Base-by-base conservation (phyloP, 768 basidiomycete genomes). In the Lactarius indigo region DNA sequence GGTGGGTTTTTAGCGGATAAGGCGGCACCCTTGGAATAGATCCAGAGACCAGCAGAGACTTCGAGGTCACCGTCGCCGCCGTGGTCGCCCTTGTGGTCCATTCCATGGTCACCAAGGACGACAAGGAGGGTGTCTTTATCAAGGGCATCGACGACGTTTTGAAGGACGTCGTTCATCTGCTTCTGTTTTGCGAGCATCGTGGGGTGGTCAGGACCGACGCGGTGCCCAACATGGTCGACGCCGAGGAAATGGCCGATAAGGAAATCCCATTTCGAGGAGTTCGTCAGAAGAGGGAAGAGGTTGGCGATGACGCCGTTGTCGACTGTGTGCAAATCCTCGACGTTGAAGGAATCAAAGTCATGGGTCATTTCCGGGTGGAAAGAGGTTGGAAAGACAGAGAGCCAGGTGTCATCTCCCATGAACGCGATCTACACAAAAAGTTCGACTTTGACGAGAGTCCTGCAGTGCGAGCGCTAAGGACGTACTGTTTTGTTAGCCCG, bases 331-430 rank as follows among this genome's bases (percentile, higher is more conserved):
- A 99, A 82, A 75, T 98, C 97, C 76, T 98, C 97, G 66, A 99
- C 97, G 76, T 98, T 95, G 83, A 99, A 98, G 0, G 95, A 97
- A 76, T 97, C 96, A 74, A 87, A 98, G 0, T 96, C 89, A 73
- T 86, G 90, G 1, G 89, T 82, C 81, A 91, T 86, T 72, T 91
- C 87, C 17, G 79, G 75, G 33, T 83, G 80, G 70, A 98, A 94
- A 5, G 85, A 78, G 61, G 84, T 78, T 0, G 96, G 93, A 73
- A 95, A 99, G 15, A 96, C 84, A 1, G 88, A 84, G 76, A 91
- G 85, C 97, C 97, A 99, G 0, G 97, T 99, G 75, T 98, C 94
- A 73, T 98, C 96, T 0, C 97, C 96, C 87, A 93, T 93, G 75
- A 98, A 90, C 1, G 90, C 92, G 60, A 92, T 78, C 84, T 91